These are phyloP conservation scores for Geotrichum europaeum DNA, from an alignment of 1,139 yeast species.

Conservation along the genomic window DNA sequence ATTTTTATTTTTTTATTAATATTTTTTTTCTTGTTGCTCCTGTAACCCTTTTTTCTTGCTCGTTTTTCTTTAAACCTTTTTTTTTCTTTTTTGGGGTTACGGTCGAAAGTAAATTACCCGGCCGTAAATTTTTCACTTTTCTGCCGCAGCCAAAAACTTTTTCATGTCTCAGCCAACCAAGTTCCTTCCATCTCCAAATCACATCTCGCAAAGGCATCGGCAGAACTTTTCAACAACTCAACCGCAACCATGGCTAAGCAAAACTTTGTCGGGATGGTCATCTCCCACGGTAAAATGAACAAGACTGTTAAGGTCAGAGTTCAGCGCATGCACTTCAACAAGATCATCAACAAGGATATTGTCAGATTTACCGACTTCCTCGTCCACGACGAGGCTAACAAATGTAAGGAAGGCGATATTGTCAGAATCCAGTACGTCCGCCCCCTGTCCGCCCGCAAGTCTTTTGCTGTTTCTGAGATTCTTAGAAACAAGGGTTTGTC, in stretches of 20 bases:
- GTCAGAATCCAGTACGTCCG: constrained; percentile 90
- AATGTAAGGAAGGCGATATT: constrained; percentile 91
- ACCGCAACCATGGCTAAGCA: constrained; percentile 65
- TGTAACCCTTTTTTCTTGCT: not conserved
- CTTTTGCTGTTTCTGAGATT: constrained; percentile 92
- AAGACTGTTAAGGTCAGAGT: constrained; percentile 94
- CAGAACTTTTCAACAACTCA: not conserved
- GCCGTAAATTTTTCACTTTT: constrained; percentile 4
- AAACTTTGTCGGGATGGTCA: constrained; percentile 85
- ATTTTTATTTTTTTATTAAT: not conserved
- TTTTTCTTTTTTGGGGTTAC: not conserved
- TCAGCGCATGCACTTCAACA: constrained; percentile 51
- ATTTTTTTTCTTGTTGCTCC: not conserved
- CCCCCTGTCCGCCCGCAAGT: constrained; percentile 74
- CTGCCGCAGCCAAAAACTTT: not conserved
- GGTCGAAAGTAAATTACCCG: not conserved
- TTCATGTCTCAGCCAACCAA: not conserved
- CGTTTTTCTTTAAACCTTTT: not conserved
- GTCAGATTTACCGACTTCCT: constrained; percentile 75
- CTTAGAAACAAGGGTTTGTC: constrained; percentile 86
- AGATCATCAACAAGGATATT: constrained; percentile 67
- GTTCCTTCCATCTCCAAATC: not conserved
- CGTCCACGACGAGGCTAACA: constrained; percentile 89
- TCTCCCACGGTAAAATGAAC: constrained; percentile 92
- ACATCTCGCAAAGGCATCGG: not conserved